A percentile compares a stretch with the other conserved stretches of the same genome.
Evolutionary conservation across 108 stramenopile species (phyloP).

Genomic region (Cyclotella atomus): DNA sequence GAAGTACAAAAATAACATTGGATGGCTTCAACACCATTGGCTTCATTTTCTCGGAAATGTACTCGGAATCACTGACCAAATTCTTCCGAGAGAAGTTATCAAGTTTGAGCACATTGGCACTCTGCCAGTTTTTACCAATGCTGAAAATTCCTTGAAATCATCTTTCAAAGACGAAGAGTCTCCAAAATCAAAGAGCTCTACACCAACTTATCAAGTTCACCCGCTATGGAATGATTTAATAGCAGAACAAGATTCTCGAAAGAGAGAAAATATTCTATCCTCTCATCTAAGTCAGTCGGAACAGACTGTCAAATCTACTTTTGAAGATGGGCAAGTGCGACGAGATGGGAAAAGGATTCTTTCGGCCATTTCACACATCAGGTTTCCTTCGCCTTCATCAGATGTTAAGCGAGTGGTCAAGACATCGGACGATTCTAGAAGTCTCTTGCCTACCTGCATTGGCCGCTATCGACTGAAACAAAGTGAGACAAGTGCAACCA

Average conservation of each 20-base stretch:
- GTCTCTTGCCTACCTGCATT: constrained; percentile 67
- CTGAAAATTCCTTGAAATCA: too few relatives aligned
- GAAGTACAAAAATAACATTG: constrained; percentile 84
- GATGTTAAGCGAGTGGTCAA: constrained; percentile 30
- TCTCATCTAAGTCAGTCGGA: constrained; percentile 30
- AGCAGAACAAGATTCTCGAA: constrained; percentile 23
- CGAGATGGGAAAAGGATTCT: constrained; percentile 63
- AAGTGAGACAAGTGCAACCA: neutral
- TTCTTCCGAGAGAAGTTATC: constrained; percentile 68
- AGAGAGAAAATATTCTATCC: constrained; percentile 37
- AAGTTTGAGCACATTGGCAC: constrained; percentile 62
- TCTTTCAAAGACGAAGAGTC: constrained; percentile 13
- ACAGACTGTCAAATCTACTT: neutral
- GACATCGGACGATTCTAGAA: constrained; percentile 12
- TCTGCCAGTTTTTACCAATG: constrained; percentile 60
- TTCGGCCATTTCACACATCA: constrained; percentile 35
- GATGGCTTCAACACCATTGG: constrained; percentile 81
- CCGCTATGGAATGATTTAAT: constrained; percentile 73
- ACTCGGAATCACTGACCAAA: constrained; percentile 64
- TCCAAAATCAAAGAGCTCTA: neutral
- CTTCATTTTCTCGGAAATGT: constrained; percentile 58
- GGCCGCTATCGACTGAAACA: constrained; percentile 71
- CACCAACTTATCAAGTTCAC: constrained; percentile 25
- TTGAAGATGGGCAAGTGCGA: constrained; percentile 38
- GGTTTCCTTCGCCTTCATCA: constrained; percentile 30